Evolutionary conservation across 2,329 filamentous ascomycete species (phyloP).

Genomic region (Diplodia sapinea): DNA sequence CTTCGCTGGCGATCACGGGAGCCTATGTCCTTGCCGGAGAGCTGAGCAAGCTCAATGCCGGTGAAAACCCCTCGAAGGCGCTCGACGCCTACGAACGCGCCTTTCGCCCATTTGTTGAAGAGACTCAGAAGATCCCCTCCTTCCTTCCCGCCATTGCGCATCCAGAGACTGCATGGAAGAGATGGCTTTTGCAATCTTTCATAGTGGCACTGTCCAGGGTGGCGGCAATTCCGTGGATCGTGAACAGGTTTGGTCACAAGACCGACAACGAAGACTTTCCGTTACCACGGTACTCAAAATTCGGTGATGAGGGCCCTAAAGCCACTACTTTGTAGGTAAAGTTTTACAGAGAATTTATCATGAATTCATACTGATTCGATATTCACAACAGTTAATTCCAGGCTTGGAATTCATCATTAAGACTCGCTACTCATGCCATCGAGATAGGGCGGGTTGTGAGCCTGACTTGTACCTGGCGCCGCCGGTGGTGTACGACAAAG

Average conservation of each 20-base stretch:
- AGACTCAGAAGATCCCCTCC: constrained; percentile 37
- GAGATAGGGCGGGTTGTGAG: too few species aligned
- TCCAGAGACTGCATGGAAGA: constrained; percentile 36
- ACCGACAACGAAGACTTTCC: constrained; percentile 34
- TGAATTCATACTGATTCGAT: too few species aligned
- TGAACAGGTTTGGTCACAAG: constrained; percentile 25
- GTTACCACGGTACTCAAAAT: constrained; percentile 33
- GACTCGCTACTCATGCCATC: too few species aligned
- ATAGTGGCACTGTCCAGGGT: constrained; percentile 12
- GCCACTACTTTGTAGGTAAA: background rate
- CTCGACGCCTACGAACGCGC: constrained; percentile 22
- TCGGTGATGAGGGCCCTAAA: background rate
- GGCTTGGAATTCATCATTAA: too few species aligned
- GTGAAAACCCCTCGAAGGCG: constrained; percentile 6
- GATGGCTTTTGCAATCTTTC: constrained; percentile 36
- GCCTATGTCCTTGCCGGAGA: constrained; percentile 17
- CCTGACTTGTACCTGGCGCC: too few species aligned
- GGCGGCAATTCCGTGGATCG: constrained; percentile 32
- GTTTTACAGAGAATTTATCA: too few species aligned
- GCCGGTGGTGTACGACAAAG: too few species aligned
- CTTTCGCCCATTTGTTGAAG: constrained; percentile 31
- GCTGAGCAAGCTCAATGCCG: background rate
- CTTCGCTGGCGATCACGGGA: constrained; percentile 52
- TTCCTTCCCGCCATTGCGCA: constrained; percentile 37
- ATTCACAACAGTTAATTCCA: too few species aligned